These are phyloP conservation scores for Penicillium crystallinum DNA, from an alignment of 495 filamentous ascomycete genomes.

Conservation along the genomic window DNA sequence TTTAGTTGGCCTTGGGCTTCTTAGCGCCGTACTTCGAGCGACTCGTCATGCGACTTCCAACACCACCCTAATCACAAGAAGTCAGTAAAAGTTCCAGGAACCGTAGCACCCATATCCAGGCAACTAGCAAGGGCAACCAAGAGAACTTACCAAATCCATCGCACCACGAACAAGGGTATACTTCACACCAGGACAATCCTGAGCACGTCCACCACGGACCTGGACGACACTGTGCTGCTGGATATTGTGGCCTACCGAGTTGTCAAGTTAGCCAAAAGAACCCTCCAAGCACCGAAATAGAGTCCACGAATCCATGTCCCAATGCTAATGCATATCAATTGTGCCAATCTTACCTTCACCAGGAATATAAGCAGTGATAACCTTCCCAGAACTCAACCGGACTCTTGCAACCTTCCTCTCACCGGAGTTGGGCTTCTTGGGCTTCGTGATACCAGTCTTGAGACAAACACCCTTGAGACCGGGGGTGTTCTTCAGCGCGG, in stretches of 20 bases:
- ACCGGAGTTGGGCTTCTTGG: constrained; percentile 98
- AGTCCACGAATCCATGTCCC: not conserved
- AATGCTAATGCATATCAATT: not conserved
- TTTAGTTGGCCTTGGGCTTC: constrained; percentile 74
- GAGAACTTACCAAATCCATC: constrained; percentile 78
- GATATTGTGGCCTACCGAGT: constrained; percentile 77
- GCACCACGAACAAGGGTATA: constrained; percentile 90
- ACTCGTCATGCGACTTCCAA: constrained; percentile 72
- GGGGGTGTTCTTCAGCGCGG: constrained; percentile 71
- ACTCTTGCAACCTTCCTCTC: constrained; percentile 90
- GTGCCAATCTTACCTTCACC: constrained; percentile 69
- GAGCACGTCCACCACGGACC: constrained; percentile 80
- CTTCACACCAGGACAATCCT: constrained; percentile 98
- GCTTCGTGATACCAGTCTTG: constrained; percentile 84
- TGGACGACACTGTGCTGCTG: constrained; percentile 97
- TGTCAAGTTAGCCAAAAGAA: constrained; percentile 3
- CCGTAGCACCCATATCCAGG: not conserved
- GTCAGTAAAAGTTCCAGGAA: constrained; percentile 4
- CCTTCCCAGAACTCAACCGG: constrained; percentile 76
- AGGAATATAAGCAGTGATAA: constrained; percentile 87
- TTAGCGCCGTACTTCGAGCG: constrained; percentile 98
- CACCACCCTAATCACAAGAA: constrained; percentile 65
- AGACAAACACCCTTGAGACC: constrained; percentile 93
- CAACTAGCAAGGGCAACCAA: not conserved
- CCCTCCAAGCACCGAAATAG: not conserved